A percentile compares a stretch with the other conserved stretches of the same genome.
Evolutionary conservation across 495 filamentous ascomycete genomes (phyloP).

Genomic region (Sabuloglossum arenarium): DNA sequence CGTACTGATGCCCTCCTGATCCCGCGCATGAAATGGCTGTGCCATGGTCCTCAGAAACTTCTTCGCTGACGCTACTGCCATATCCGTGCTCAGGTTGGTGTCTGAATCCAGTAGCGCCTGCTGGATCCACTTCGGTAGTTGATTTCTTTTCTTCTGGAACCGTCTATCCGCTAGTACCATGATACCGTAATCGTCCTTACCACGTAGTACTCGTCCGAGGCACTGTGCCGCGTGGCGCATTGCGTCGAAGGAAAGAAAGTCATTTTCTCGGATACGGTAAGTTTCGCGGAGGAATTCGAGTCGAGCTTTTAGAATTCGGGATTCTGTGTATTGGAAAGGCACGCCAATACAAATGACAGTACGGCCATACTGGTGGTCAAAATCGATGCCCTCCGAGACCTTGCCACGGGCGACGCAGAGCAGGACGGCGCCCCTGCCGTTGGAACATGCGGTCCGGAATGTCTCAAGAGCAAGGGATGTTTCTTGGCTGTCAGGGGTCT

Average conservation of each 20-base stretch:
- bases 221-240: conserved; percentile 98
- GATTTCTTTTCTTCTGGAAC: conserved; percentile 71
- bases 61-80: conserved; percentile 75
- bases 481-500: conserved; percentile 94
- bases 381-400: conserved; percentile 95
- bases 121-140: conserved; percentile 95
- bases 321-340: conserved; percentile 98
- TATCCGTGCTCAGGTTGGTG: conserved; percentile 78
- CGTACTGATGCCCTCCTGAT: conserved; percentile 80
- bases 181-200: conserved; percentile 96
- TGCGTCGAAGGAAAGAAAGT: conserved; percentile 96
- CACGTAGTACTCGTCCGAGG: conserved; percentile 80
- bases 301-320: conserved; percentile 85
- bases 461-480: conserved; percentile 90
- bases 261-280: conserved; percentile 91
- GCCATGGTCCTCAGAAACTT: conserved; percentile 81
- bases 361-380: conserved; percentile 96
- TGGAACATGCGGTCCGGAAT: conserved; percentile 91
- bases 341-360: conserved; percentile 94
- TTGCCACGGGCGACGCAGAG: conserved; percentile 93
- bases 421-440: conserved; percentile 81
- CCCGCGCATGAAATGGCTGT: conserved; percentile 59
- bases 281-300: conserved; percentile 92
- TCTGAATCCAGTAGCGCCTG: conserved; percentile 69
- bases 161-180: conserved; percentile 93